A percentile compares a stretch with the other conserved stretches of the same genome.
These are phyloP conservation scores for Venturia aucupariae DNA, from an alignment of 2,329 filamentous ascomycete genomes.

Conservation along the genomic window DNA sequence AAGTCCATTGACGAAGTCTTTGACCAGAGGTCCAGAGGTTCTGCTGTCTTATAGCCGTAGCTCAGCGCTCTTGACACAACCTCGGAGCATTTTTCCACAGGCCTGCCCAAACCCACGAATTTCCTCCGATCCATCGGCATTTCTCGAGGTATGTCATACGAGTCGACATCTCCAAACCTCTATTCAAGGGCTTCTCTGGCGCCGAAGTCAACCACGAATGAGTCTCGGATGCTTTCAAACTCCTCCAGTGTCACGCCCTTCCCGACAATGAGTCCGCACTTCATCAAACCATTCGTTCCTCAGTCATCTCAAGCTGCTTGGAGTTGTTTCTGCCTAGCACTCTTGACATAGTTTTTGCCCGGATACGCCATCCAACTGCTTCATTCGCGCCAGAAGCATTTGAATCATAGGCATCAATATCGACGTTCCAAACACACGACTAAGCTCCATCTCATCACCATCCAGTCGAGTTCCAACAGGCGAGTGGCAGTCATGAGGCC, in stretches of 20 bases:
- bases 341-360: background rate
- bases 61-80: background rate
- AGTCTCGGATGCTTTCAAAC: no score
- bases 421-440: background rate
- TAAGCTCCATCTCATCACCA: background rate
- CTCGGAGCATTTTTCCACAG: no score
- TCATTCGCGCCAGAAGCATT: background rate
- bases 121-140: no score
- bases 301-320: background rate
- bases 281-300: background rate
- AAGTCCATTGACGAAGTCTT: background rate
- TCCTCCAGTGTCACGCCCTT: no score
- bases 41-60: background rate
- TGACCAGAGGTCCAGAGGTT: background rate
- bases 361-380: background rate
- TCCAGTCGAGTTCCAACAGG: background rate
- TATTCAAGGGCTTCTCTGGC: no score
- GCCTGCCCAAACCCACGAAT: no score
- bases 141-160: no score
- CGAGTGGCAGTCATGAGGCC: background rate
- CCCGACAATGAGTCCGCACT: background rate
- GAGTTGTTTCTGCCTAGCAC: background rate
- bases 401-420: background rate
- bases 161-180: no score
- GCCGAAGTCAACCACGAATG: no score